These are phyloP conservation scores for Colletotrichum liriopes DNA, from an alignment of 2,329 filamentous ascomycete species.

Conservation along the genomic window DNA sequence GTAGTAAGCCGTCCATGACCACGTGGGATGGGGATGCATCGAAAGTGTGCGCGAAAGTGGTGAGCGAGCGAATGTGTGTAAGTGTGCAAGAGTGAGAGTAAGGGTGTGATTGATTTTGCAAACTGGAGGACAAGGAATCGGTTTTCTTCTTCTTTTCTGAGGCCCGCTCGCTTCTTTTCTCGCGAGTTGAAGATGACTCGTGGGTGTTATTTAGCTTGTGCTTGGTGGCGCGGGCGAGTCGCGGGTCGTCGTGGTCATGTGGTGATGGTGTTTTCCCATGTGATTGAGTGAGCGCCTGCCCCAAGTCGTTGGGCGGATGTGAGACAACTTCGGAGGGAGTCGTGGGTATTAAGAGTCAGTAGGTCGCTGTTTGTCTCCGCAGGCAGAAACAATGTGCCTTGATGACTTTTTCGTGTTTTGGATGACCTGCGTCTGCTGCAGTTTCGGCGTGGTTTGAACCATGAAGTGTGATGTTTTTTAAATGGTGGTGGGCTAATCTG, in stretches of 20 bases:
- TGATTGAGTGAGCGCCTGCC: conserved; percentile 23
- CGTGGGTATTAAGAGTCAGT: conserved; percentile 2
- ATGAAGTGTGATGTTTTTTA: background rate
- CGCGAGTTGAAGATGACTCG: conserved; percentile 1
- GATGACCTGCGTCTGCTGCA: conserved; percentile 12
- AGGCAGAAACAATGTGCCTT: background rate
- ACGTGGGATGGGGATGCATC: conserved; percentile 3
- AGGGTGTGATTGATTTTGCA: background rate
- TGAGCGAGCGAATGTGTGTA: conserved; percentile 2
- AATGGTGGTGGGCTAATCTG: background rate
- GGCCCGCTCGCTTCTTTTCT: background rate
- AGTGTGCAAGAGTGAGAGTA: background rate
- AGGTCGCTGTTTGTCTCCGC: background rate
- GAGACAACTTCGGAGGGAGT: conserved; percentile 7
- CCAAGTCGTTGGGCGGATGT: background rate
- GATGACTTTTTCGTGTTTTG: background rate
- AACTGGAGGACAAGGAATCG: background rate
- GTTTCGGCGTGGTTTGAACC: background rate
- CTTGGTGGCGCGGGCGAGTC: conserved; percentile 14
- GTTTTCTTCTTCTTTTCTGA: background rate
- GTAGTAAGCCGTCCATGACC: conserved; percentile 33
- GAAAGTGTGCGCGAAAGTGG: background rate
- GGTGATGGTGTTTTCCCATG: conserved; percentile 28
- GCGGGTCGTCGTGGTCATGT: conserved; percentile 25
- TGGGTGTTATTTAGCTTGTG: conserved; percentile 7